Conservation (phyloP, 2,329 filamentous ascomycete genomes). For the Ceratocystiopsis sp. region DNA sequence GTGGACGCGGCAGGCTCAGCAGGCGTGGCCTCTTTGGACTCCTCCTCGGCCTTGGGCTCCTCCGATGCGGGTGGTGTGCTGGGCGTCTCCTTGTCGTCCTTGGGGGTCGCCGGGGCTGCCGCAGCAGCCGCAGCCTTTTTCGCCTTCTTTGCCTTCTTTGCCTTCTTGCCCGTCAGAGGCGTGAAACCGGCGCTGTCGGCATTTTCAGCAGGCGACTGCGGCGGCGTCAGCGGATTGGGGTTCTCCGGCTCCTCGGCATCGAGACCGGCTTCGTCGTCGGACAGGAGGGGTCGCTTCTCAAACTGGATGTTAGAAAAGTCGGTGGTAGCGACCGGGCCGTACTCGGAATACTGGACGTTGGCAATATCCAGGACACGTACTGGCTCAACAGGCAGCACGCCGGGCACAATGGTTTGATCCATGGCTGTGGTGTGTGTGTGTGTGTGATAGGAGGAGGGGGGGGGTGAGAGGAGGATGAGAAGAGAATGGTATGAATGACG, state of each 20-base stretch:
- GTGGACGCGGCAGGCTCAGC: not conserved
- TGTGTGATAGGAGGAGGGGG: not conserved
- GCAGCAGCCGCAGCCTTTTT: not conserved
- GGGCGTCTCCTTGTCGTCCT: not conserved
- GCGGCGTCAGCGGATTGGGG: no score
- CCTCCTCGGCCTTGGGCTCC: conserved; percentile 1
- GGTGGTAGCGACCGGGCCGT: conserved; percentile 21
- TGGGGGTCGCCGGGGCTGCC: no score
- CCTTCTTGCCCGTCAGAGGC: no score
- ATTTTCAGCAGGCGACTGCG: no score
- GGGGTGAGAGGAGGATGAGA: no score
- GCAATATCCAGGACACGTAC: conserved; percentile 19
- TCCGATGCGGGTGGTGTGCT: not conserved
- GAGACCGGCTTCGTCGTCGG: conserved; percentile 6
- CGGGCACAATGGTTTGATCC: conserved; percentile 11
- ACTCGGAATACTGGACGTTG: conserved; percentile 25
- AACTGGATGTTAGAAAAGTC: conserved; percentile 27
- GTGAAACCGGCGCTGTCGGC: no score
- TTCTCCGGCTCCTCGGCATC: conserved; percentile 6
- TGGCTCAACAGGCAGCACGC: conserved; percentile 4
- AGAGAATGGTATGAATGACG: no score
- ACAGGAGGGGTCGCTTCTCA: not conserved
- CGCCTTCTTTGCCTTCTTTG: not conserved
- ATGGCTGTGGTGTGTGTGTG: conserved; percentile 15
- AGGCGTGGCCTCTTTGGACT: not conserved